phyloP scores from a whole-genome alignment of 2,329 filamentous ascomycete genomes.

The Thermothelomyces thermophilus region DNA sequence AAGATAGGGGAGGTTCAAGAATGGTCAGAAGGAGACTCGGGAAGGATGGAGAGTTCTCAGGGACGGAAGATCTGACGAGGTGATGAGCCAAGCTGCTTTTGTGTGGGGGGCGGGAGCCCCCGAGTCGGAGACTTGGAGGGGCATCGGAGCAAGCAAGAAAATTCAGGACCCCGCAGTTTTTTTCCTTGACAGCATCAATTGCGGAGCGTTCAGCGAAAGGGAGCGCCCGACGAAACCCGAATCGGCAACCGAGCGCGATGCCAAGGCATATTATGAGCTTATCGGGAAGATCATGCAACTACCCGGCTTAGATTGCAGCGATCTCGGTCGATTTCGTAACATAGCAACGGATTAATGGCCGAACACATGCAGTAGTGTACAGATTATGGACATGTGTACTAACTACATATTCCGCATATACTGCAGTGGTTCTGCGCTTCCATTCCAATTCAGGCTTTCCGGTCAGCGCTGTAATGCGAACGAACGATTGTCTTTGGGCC shows the following conservation, averaged over 20 bases:
- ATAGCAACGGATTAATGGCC: too few species aligned
- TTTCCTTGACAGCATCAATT: conserved; percentile 6
- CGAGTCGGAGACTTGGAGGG: conserved; percentile 5
- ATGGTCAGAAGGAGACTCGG: not conserved
- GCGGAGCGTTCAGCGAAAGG: conserved; percentile 11
- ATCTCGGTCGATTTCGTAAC: conserved; percentile 7
- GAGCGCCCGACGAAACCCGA: conserved; percentile 1
- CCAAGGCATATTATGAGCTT: conserved; percentile 11
- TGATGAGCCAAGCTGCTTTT: not conserved
- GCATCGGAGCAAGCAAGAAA: conserved; percentile 18
- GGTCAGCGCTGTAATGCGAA: too few species aligned
- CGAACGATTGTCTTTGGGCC: too few species aligned
- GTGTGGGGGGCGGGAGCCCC: not conserved
- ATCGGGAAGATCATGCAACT: conserved; percentile 9
- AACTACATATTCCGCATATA: too few species aligned
- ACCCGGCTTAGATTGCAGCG: conserved; percentile 5
- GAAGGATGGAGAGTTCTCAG: not conserved
- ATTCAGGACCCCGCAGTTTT: conserved; percentile 17
- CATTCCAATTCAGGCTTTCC: too few species aligned
- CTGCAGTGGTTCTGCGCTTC: too few species aligned
- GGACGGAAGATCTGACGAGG: not conserved
- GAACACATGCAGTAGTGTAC: too few species aligned
- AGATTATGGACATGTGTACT: too few species aligned
- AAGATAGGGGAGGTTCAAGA: not conserved
- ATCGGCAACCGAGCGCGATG: not conserved